Evolutionary conservation across 176 grass and related monocot species (phyloP).

Genomic region (Rhynchospora pubera): DNA sequence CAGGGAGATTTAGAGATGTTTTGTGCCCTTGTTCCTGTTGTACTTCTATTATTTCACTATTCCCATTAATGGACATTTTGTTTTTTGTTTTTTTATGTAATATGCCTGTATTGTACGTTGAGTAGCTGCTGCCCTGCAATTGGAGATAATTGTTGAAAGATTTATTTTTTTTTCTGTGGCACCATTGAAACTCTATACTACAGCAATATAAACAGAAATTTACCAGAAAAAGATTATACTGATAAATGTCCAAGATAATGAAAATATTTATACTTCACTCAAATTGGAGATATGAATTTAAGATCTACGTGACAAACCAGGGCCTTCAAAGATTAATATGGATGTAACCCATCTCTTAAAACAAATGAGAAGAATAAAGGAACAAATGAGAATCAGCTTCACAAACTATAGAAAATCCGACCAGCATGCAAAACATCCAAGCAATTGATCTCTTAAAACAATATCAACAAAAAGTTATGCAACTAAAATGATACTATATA

Average conservation of each 20-base stretch:
- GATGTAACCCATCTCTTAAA: neutral
- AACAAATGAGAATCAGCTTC: neutral
- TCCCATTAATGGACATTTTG: neutral
- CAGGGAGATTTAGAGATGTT: neutral
- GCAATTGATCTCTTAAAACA: neutral
- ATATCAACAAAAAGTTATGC: neutral
- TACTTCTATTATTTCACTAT: constrained; percentile 1
- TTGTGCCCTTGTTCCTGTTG: neutral
- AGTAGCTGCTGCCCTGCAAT: neutral
- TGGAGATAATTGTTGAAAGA: neutral
- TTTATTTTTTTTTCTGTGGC: neutral
- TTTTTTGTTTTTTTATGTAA: neutral
- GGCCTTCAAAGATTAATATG: neutral
- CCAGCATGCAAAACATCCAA: neutral
- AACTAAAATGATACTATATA: neutral
- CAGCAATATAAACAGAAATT: neutral
- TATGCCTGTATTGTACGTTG: neutral
- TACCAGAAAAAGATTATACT: neutral
- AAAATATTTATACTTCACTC: neutral
- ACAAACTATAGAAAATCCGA: neutral
- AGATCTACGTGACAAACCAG: neutral
- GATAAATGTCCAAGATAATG: neutral
- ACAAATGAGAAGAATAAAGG: no score
- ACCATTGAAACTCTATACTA: neutral
- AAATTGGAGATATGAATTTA: neutral